phyloP scores from a whole-genome alignment of 345 rosid species.

The Balakata baccata region DNA sequence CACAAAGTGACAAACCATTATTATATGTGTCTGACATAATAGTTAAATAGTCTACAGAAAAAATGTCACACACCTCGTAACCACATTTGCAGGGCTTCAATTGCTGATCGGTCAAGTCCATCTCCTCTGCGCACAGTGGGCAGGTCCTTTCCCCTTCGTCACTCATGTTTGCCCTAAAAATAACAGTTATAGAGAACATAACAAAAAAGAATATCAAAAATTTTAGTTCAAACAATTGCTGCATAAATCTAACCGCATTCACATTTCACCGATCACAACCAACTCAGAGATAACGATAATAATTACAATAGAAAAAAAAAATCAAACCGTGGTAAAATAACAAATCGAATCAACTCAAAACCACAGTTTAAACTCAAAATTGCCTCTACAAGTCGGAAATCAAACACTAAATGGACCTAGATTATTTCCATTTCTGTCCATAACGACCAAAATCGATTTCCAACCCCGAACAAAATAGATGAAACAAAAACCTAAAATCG shows the following conservation, averaged over 20 bases:
- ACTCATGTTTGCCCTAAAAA: constrained; percentile 55
- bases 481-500: neutral
- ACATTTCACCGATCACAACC: neutral
- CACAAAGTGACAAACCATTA: neutral
- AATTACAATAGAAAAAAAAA: neutral
- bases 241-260: neutral
- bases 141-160: constrained; percentile 82
- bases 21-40: neutral
- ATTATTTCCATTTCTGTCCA: neutral
- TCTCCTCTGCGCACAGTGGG: constrained; percentile 88
- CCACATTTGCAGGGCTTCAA: constrained; percentile 96
- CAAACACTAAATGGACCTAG: neutral
- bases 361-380: neutral
- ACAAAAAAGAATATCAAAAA: neutral
- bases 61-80: constrained; percentile 55
- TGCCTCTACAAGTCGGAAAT: neutral
- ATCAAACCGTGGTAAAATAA: neutral
- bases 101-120: constrained; percentile 92
- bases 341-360: neutral
- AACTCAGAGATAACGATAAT: neutral
- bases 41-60: neutral
- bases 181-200: neutral
- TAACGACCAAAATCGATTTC: neutral
- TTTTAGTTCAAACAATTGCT: neutral
- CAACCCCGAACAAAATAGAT: neutral